Evolutionary conservation across 1,139 yeast species (phyloP).

Genomic region (Yamadazyma spencermartinsiae): DNA sequence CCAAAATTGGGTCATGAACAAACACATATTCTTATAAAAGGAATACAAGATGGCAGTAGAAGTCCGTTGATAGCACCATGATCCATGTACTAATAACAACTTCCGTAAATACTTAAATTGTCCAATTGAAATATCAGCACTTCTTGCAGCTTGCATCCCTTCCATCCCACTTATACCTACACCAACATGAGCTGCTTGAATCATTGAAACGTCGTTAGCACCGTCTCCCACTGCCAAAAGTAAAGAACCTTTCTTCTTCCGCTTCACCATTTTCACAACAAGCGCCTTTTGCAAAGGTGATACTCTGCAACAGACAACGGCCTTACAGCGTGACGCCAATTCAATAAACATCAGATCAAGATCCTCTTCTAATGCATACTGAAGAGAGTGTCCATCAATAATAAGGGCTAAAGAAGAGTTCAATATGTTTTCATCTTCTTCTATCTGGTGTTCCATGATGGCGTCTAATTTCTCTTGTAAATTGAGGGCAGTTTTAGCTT

Average conservation of each 20-base stretch:
- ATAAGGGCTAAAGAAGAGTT: slow-evolving; percentile 79
- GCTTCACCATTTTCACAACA: slow-evolving; percentile 85
- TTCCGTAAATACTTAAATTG: slow-evolving; percentile 87
- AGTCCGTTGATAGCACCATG: slow-evolving; percentile 96
- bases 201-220: slow-evolving; percentile 98
- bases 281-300: slow-evolving; percentile 97
- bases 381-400: slow-evolving; percentile 90
- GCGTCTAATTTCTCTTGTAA: slow-evolving; percentile 76
- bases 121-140: slow-evolving; percentile 96
- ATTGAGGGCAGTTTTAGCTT: slow-evolving; percentile 71
- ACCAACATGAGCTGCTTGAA: slow-evolving; percentile 96
- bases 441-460: slow-evolving; percentile 64
- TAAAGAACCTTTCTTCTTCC: slow-evolving; percentile 55
- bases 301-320: slow-evolving; percentile 93
- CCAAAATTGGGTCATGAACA: slow-evolving; percentile 99
- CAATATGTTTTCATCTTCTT: slow-evolving; percentile 55
- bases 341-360: slow-evolving; percentile 77
- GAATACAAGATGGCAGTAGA: slow-evolving; percentile 91
- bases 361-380: slow-evolving; percentile 78
- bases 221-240: slow-evolving; percentile 97
- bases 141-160: slow-evolving; percentile 98
- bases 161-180: slow-evolving; percentile 99
- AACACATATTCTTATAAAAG: slow-evolving; percentile 90
- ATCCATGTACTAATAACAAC: slow-evolving; percentile 86
- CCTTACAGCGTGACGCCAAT: slow-evolving; percentile 84